phyloP scores from a whole-genome alignment of 2,329 filamentous ascomycete species.

The Colletotrichum sp. region DNA sequence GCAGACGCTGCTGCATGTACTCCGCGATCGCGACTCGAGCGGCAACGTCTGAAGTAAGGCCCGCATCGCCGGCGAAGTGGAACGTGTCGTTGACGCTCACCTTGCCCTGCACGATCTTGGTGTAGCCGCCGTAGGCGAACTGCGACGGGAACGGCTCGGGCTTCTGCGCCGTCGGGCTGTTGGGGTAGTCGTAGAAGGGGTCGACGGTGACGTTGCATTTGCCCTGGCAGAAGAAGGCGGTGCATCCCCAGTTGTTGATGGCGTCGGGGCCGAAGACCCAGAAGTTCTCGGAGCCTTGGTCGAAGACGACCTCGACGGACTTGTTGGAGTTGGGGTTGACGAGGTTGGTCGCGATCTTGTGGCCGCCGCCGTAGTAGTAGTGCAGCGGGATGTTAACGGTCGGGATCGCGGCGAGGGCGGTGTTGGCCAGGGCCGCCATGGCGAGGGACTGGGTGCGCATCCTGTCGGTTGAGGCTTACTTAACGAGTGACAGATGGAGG shows the following conservation, averaged over 20 bases:
- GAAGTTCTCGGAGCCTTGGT: constrained; percentile 17
- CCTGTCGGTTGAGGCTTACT: not conserved
- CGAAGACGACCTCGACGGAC: constrained; percentile 13
- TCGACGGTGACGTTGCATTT: constrained; percentile 12
- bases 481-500: not conserved
- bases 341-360: constrained; percentile 13
- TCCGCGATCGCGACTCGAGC: not conserved
- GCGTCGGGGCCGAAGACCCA: constrained; percentile 13
- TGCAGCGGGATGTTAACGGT: constrained; percentile 4
- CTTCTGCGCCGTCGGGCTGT: constrained; percentile 2
- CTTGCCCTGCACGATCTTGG: constrained; percentile 3
- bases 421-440: constrained; percentile 1
- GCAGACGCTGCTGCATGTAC: constrained; percentile 10
- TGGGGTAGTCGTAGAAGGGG: constrained; percentile 9
- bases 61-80: not conserved
- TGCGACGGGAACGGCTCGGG: not conserved
- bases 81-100: constrained; percentile 9
- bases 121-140: constrained; percentile 8
- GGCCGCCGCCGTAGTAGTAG: constrained; percentile 16
- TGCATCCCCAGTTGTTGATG: constrained; percentile 14
- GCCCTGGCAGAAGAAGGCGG: constrained; percentile 7
- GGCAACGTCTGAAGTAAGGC: not conserved
- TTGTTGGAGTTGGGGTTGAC: not conserved
- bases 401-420: constrained; percentile 1
- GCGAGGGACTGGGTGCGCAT: constrained; percentile 1